Conservation (phyloP, 441 rosid genomes). For the Pelargonium australe region DNA sequence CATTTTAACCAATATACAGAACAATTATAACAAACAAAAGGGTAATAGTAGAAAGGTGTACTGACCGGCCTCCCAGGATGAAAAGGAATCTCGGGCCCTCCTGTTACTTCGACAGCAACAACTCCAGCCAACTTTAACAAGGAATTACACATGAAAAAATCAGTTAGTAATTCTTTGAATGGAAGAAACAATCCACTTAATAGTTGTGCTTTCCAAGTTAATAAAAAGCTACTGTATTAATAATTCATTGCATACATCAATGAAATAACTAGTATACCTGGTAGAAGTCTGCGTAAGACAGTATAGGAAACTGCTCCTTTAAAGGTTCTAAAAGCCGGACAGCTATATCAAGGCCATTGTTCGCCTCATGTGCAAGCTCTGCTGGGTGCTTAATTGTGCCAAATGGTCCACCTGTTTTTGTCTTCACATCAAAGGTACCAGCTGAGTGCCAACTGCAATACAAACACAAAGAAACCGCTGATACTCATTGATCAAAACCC, state of each 20-base stretch:
- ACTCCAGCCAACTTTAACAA: slow-evolving; percentile 47
- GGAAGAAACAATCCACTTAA: neutral
- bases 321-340: slow-evolving; percentile 41
- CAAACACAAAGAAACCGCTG: neutral
- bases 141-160: neutral
- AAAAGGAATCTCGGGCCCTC: slow-evolving; percentile 76
- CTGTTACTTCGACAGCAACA: slow-evolving; percentile 65
- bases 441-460: slow-evolving; percentile 52
- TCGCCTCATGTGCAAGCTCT: slow-evolving; percentile 50
- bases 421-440: slow-evolving; percentile 46
- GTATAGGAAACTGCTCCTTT: slow-evolving; percentile 39
- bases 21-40: too few species aligned
- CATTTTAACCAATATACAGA: too few species aligned
- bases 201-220: neutral
- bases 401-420: slow-evolving; percentile 55
- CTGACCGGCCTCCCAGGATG: slow-evolving; percentile 63
- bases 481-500: neutral
- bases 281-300: slow-evolving; percentile 48
- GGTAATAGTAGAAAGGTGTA: neutral
- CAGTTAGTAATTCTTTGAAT: neutral
- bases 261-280: slow-evolving; percentile 26
- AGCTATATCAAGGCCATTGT: slow-evolving; percentile 52
- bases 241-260: neutral
- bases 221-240: neutral
- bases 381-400: slow-evolving; percentile 46